Base-by-base conservation (phyloP, 2,329 filamentous ascomycete genomes). In the Drechslerella dactyloides region DNA sequence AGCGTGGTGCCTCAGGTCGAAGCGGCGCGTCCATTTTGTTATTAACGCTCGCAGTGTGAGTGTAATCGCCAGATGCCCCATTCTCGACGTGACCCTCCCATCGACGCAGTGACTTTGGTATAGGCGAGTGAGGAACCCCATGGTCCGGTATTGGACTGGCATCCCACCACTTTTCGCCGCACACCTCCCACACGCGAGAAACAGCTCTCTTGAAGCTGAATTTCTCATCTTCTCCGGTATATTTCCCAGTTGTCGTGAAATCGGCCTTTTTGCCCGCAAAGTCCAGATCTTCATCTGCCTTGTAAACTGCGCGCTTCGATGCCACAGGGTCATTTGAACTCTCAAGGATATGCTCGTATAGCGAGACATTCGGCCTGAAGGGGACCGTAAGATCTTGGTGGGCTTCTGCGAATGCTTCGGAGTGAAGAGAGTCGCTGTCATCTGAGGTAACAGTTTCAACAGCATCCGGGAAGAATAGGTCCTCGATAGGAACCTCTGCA, bases 111-210 rank as follows among this genome's bases (percentile, higher is more conserved):
- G 54, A 37, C 21, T 64, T 60, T 53, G 56, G 50, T 33, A 72
- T 46, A 10, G 68, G 68, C 33, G 55, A 56, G 51, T 65, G 60
- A 48, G 68, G 48, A 52, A 72, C 48, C 44, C 52, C 4, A 11
- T 17, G 61, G 30, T 33, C 8, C 3, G 27, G 8, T 33, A 33
- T 46, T 10, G 51, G 7, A 30, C 30, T 54, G 8, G 54, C 60
- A 30, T 60, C 51, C 85, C 88, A 89, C 89, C 90, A 93, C 6
- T 79, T 82, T 40, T 82, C 82, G 17, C 89, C 86, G 78, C 90
- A 93, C 78, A 94, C 86, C 80, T 94, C 90, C 90, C 90, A 94
- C 1, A 94, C 81, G n/a, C 90, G 82, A 74, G 88, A 90, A 48
- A 86, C 83, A 1, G 90, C 90, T 23, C 90, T 83, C 79, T 90